Percentiles rank a stretch among this genome's conserved stretches.
Conservation (phyloP, 768 basidiomycete genomes). For the Porpolomopsis calyptriformis region DNA sequence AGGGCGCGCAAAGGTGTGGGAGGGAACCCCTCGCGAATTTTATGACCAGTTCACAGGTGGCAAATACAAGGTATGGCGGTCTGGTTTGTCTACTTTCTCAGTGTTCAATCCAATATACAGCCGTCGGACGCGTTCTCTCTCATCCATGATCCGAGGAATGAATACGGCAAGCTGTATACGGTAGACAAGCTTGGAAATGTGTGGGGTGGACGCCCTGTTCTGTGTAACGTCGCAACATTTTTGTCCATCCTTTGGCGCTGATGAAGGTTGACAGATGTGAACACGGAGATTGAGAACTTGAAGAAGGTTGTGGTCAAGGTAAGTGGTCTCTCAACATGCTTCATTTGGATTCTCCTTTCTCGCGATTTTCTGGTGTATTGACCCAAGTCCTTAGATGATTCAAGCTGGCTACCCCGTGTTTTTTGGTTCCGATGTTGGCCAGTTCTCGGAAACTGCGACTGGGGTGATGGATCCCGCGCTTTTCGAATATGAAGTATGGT, state of each 20-base stretch:
- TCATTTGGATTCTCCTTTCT: background rate
- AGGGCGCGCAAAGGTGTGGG: constrained; percentile 33
- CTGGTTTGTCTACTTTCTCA: background rate
- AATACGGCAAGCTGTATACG: constrained; percentile 73
- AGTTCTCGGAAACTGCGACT: constrained; percentile 55
- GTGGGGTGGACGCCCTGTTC: constrained; percentile 75
- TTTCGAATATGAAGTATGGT: constrained; percentile 66
- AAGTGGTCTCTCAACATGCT: no score
- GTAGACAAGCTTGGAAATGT: constrained; percentile 91
- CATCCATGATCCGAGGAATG: constrained; percentile 90
- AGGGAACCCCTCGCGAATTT: constrained; percentile 74
- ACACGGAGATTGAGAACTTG: constrained; percentile 72
- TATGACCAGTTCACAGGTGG: constrained; percentile 54
- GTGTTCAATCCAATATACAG: constrained; percentile 20
- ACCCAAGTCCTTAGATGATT: constrained; percentile 57
- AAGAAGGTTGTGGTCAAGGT: constrained; percentile 74
- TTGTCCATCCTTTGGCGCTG: background rate
- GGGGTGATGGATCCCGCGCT: constrained; percentile 86
- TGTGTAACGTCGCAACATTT: constrained; percentile 40
- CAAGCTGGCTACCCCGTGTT: constrained; percentile 85
- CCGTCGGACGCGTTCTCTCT: constrained; percentile 78
- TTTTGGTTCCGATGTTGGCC: constrained; percentile 94
- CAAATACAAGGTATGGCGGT: constrained; percentile 39
- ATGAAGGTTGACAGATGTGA: constrained; percentile 52
- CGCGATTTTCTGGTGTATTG: no score